phyloP scores from a whole-genome alignment of 225 moss, liverwort and hornwort species.

The Anthoceros angustus region DNA sequence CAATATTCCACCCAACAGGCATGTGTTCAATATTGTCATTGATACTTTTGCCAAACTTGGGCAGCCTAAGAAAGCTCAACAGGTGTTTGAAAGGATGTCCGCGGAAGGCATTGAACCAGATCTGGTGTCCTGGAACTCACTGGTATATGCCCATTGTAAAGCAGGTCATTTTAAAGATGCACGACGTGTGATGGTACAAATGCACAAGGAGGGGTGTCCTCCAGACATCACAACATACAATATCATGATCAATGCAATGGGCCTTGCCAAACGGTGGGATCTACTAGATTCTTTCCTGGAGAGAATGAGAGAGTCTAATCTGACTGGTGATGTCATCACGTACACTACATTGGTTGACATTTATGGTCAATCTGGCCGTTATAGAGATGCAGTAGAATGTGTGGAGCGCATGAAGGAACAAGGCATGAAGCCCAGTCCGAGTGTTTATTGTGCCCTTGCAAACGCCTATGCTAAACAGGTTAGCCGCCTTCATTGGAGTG shows the following conservation, averaged over 20 bases:
- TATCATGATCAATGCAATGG: constrained; percentile 71
- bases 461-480: constrained; percentile 87
- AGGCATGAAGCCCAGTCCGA: constrained; percentile 50
- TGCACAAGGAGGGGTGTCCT: constrained; percentile 43
- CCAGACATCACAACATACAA: constrained; percentile 72
- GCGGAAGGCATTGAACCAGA: constrained; percentile 53
- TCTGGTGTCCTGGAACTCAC: constrained; percentile 86
- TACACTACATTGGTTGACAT: constrained; percentile 89
- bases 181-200: constrained; percentile 26
- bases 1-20: constrained; percentile 48
- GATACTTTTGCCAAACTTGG: constrained; percentile 85
- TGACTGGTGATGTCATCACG: constrained; percentile 70
- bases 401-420: constrained; percentile 59
- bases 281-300: constrained; percentile 44
- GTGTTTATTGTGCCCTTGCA: constrained; percentile 89
- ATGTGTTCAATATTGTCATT: constrained; percentile 81
- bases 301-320: constrained; percentile 55
- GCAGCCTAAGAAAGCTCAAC: constrained; percentile 48
- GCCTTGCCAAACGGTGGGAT: constrained; percentile 50
- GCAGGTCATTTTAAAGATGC: constrained; percentile 32
- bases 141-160: constrained; percentile 77
- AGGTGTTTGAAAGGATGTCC: constrained; percentile 52
- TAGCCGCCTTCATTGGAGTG: not conserved
- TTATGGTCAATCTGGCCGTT: constrained; percentile 72
- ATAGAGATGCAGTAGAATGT: constrained; percentile 59